phyloP scores from a whole-genome alignment of 495 filamentous ascomycete species.

The Thermochaetoides thermophila region DNA sequence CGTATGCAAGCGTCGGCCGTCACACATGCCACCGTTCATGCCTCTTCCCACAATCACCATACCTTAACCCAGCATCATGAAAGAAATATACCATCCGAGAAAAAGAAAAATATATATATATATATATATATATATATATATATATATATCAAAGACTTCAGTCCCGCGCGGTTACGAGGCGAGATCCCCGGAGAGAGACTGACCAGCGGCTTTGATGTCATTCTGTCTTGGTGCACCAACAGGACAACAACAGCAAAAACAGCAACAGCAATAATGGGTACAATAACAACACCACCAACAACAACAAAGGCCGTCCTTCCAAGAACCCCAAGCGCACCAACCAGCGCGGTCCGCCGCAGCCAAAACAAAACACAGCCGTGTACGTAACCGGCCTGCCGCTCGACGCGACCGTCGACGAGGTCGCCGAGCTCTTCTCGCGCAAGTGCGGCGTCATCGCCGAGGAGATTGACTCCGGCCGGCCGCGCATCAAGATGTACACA shows the following conservation, averaged over 20 bases:
- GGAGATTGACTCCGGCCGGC: constrained; percentile 70
- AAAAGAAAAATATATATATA: too few species aligned
- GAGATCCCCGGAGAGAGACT: constrained; percentile 12
- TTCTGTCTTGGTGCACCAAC: constrained; percentile 11
- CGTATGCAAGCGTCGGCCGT: constrained; percentile 10
- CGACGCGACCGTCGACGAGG: constrained; percentile 64
- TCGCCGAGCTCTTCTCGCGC: constrained; percentile 66
- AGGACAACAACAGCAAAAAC: constrained; percentile 12
- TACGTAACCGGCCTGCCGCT: constrained; percentile 76
- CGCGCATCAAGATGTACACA: constrained; percentile 85
- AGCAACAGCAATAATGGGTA: constrained; percentile 13
- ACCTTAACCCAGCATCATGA: constrained; percentile 2
- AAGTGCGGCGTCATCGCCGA: constrained; percentile 88
- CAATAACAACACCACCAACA: constrained; percentile 7
- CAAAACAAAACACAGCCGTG: constrained; percentile 72
- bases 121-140: too few species aligned
- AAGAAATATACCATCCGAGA: too few species aligned
- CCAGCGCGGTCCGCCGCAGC: constrained; percentile 18
- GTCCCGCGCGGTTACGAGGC: constrained; percentile 4
- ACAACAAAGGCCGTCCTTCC: constrained; percentile 11
- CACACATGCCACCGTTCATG: constrained; percentile 3
- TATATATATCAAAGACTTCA: too few species aligned
- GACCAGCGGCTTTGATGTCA: constrained; percentile 16
- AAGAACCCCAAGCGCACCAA: constrained; percentile 16
- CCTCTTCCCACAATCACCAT: constrained; percentile 5